A percentile compares a stretch with the other conserved stretches of the same genome.
Evolutionary conservation across 2,329 filamentous ascomycete species (phyloP).

Genomic region (Ustulina deusta): DNA sequence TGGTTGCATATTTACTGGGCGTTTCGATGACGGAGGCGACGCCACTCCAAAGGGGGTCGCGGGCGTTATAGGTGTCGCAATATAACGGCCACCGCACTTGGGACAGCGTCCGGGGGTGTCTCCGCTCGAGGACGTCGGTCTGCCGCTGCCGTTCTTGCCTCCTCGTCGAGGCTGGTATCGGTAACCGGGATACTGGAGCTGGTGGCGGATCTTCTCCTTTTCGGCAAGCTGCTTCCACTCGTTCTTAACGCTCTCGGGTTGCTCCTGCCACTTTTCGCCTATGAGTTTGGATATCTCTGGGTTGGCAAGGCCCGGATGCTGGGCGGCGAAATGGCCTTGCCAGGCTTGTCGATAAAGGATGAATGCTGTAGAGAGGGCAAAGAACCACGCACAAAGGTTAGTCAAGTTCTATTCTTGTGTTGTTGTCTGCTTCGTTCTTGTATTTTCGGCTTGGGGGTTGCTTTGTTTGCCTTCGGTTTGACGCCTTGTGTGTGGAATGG

Average conservation of each 20-base stretch:
- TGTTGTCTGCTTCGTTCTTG: conserved; percentile 27
- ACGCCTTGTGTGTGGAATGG: conserved; percentile 26
- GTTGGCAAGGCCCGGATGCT: conserved; percentile 91
- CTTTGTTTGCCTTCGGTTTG: conserved; percentile 36
- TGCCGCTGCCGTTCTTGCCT: conserved; percentile 51
- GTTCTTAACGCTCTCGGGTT: conserved; percentile 79
- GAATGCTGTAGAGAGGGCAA: conserved; percentile 73
- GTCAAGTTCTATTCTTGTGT: conserved; percentile 33
- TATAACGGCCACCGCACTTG: conserved; percentile 78
- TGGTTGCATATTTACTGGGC: conserved; percentile 40
- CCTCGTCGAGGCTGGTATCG: conserved; percentile 88
- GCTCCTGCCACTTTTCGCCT: conserved; percentile 88
- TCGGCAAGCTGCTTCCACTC: conserved; percentile 92
- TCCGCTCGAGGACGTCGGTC: conserved; percentile 49
- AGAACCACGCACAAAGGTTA: conserved; percentile 40
- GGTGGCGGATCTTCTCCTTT: conserved; percentile 91
- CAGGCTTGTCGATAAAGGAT: conserved; percentile 97
- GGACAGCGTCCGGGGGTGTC: conserved; percentile 71
- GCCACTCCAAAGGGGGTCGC: conserved; percentile 60
- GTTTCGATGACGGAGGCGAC: conserved; percentile 48
- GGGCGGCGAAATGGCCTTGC: conserved; percentile 82
- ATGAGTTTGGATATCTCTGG: conserved; percentile 98
- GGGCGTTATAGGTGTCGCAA: conserved; percentile 71
- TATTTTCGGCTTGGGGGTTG: conserved; percentile 21
- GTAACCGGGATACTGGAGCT: conserved; percentile 91